Evolutionary conservation across 176 grass and related monocot species (phyloP), one percentile per base, ranked within the genome.

Genomic region (Oryza officinalis): DNA sequence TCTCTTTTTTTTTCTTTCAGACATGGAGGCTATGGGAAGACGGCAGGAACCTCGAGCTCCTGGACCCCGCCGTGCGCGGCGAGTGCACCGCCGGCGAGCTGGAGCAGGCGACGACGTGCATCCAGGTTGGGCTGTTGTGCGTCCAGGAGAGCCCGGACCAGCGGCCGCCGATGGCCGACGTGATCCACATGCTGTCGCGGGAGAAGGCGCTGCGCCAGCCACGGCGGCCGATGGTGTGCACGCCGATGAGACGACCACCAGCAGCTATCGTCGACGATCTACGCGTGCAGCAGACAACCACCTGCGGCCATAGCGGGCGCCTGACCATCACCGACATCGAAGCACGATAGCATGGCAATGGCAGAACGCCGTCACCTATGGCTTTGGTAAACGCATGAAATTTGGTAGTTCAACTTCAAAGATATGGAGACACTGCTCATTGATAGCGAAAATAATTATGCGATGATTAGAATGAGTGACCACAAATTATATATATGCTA

Each of bases 131-230:
- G 22, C 63, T 89, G 10, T 63, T 84, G 7, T 89, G 87, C 47
- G 87, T 89, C 37, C 87, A 89, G 87, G 87, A 84, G 46, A 35
- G 87, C 81, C 63, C 87, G 0, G 37, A 38, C 69, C 61, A 67
- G 30, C 87, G 81, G 23, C 69, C 81, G 11, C 59, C 63, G 17
- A 89, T 89, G 76, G 26, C 61, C 0, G 63, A 45, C 8, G 81
- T 84, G 11, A 89, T 80, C 69, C 69, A 28, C 26, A 89, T 84
- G 87, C 63, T 89, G 46, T 69, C 14, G 27, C 76, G 27, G 46
- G 61, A 84, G 50, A 72, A 47, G 7, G 63, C 47, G 27, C 69
- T 63, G 27, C 9, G 45, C 28, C 61, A 12, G 11, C 81, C 76
- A n/a, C 68, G 37, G 33, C 69, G 69, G 22, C 87, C 87, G 6